Percentiles rank a stretch among this genome's conserved stretches.
These are phyloP conservation scores for Yamadazyma oceani DNA, from an alignment of 1,139 yeast species.

Conservation along the genomic window DNA sequence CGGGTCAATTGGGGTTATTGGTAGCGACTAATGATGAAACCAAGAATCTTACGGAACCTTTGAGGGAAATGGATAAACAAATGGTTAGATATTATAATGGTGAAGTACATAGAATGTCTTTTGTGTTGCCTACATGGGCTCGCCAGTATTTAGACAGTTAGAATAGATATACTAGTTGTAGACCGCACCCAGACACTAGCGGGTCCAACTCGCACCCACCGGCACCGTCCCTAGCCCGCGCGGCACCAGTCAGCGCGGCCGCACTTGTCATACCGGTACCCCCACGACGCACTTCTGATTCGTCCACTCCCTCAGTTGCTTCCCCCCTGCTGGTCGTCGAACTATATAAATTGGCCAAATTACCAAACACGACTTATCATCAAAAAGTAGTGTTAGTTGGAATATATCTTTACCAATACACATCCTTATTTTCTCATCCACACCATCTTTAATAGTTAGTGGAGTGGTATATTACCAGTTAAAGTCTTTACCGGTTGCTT, in stretches of 20 bases:
- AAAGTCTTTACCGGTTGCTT: no score
- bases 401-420: constrained; percentile 1
- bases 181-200: no score
- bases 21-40: constrained; percentile 67
- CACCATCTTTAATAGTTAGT: no score
- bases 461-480: no score
- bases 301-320: constrained; percentile 5
- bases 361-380: no score
- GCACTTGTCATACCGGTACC: no score
- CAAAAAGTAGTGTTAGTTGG: neutral
- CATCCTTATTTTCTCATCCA: neutral
- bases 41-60: constrained; percentile 55
- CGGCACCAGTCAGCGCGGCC: no score
- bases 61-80: constrained; percentile 41
- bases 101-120: constrained; percentile 73
- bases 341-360: no score
- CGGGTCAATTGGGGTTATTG: constrained; percentile 90
- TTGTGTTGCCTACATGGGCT: constrained; percentile 89
- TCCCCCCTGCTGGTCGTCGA: no score
- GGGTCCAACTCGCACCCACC: no score
- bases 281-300: constrained; percentile 4
- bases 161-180: neutral
- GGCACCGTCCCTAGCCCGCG: no score
- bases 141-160: constrained; percentile 23
- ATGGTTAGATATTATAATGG: constrained; percentile 72